These are phyloP conservation scores for Stachybotrys chlorohalonatus DNA, from an alignment of 2,329 filamentous ascomycete species.

Conservation along the genomic window DNA sequence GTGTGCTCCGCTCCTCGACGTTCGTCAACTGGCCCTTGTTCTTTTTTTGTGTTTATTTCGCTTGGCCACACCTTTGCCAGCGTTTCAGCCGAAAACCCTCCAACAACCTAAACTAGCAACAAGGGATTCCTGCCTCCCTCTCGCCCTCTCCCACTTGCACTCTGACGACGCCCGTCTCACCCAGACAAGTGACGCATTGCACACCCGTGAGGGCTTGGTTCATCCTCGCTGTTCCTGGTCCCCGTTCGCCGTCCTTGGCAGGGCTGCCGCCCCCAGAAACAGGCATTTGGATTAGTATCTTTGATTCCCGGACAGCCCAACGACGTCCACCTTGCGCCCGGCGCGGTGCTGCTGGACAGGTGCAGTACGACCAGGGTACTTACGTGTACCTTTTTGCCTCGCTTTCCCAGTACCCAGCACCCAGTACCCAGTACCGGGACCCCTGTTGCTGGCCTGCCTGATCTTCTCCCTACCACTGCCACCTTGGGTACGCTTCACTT, in stretches of 20 bases:
- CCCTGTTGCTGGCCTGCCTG: not conserved
- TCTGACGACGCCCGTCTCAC: not conserved
- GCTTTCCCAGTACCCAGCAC: not conserved
- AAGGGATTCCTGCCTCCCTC: not conserved
- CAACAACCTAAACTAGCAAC: not conserved
- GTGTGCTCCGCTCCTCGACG: not conserved
- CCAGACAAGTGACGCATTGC: not conserved
- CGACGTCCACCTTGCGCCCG: too few relatives aligned
- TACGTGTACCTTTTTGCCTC: not conserved
- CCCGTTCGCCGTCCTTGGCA: too few relatives aligned
- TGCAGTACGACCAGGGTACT: not conserved
- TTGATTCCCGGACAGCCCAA: too few relatives aligned
- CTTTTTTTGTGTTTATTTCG: not conserved
- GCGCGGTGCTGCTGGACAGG: not conserved
- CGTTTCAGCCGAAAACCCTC: conserved; percentile 1
- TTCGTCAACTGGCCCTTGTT: not conserved
- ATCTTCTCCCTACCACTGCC: not conserved
- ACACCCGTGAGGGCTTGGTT: too few relatives aligned
- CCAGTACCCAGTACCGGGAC: not conserved
- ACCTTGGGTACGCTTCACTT: not conserved
- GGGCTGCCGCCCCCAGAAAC: too few relatives aligned
- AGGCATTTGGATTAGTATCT: too few relatives aligned
- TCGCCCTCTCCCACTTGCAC: not conserved
- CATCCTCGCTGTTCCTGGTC: too few relatives aligned
- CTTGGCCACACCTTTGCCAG: not conserved